These are phyloP conservation scores for Vitellaria paradoxa DNA, from an alignment of 179 eudicot species.

Conservation along the genomic window DNA sequence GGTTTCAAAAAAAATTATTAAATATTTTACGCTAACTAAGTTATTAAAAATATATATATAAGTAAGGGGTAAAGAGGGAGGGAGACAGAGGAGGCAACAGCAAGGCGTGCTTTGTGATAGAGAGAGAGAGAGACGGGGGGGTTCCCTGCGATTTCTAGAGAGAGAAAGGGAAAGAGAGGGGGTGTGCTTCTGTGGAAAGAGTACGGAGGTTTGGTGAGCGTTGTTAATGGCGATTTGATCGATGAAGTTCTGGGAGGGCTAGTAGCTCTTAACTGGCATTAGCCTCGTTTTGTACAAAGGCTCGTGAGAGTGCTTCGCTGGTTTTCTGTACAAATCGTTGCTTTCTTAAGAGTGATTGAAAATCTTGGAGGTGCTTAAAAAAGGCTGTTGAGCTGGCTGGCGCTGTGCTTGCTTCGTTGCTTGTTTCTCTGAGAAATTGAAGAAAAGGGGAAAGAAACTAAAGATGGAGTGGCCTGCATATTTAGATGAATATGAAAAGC, in stretches of 20 bases:
- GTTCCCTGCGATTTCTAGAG: constrained; percentile 10
- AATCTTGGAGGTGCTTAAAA: not conserved
- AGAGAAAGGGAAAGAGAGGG: not conserved
- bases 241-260: not conserved
- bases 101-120: not conserved
- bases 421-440: not conserved
- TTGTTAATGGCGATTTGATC: not conserved
- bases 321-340: not conserved
- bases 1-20: not conserved
- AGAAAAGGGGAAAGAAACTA: not conserved
- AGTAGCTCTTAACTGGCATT: not conserved
- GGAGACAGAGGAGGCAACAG: not conserved
- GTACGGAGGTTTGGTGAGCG: not conserved
- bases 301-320: not conserved
- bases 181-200: no score
- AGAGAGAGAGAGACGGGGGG: not conserved
- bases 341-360: not conserved
- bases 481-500: constrained; percentile 83
- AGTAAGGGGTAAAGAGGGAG: not conserved
- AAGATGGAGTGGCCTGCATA: constrained; percentile 60
- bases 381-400: not conserved
- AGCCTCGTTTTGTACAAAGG: not conserved
- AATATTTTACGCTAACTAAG: no score
- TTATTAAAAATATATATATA: not conserved
- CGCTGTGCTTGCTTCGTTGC: not conserved